These are phyloP conservation scores for Purshia tridentata DNA, from an alignment of 306 rosid species.

Conservation along the genomic window DNA sequence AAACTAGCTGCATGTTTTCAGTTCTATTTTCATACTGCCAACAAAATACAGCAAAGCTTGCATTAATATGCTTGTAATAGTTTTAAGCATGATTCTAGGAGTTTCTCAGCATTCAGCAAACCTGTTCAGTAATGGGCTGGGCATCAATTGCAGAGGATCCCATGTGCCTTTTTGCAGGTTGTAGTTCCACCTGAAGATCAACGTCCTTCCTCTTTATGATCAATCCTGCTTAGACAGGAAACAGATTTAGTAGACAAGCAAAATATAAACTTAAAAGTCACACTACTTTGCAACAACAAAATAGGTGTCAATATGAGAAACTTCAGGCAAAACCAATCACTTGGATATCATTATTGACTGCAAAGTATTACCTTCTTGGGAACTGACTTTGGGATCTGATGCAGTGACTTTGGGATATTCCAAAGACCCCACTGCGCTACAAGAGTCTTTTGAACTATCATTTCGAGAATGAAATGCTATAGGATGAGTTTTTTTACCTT, in stretches of 20 bases:
- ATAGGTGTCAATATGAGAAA: neutral
- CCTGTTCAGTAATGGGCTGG: neutral
- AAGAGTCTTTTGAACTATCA: neutral
- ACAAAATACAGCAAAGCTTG: neutral
- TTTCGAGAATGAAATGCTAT: neutral
- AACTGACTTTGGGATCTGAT: neutral
- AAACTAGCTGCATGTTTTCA: neutral
- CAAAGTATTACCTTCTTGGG: neutral
- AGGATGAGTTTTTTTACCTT: neutral
- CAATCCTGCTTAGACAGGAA: neutral
- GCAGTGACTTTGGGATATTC: neutral
- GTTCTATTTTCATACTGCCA: constrained; percentile 8
- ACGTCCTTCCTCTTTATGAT: constrained; percentile 5
- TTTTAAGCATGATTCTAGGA: neutral
- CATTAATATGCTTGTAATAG: neutral
- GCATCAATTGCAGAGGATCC: neutral
- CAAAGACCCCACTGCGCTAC: neutral
- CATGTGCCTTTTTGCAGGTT: neutral
- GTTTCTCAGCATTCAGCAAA: constrained; percentile 5
- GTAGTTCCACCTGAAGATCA: neutral
- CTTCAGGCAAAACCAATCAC: neutral
- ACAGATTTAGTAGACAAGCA: neutral
- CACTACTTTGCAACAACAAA: neutral
- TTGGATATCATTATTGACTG: neutral
- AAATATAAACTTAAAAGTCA: neutral